Percentiles rank a stretch among this genome's conserved stretches.
phyloP scores from a whole-genome alignment of 768 basidiomycete species.

The Serendipita indica region DNA sequence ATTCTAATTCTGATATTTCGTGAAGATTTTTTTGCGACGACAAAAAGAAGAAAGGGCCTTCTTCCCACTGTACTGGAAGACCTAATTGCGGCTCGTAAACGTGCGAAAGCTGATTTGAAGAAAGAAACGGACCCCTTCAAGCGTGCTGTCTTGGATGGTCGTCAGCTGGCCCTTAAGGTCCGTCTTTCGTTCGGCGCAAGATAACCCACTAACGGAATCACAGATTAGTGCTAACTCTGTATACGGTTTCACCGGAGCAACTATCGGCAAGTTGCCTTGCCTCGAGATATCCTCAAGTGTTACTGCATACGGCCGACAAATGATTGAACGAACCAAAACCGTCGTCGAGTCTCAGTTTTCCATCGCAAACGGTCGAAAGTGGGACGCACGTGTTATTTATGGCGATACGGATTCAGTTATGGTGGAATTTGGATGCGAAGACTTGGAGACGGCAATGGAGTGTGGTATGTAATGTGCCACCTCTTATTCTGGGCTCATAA shows the following conservation, averaged over 20 bases:
- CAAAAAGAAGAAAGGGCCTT: constrained; percentile 66
- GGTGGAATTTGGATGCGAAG: constrained; percentile 88
- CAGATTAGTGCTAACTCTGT: constrained; percentile 98
- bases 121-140: constrained; percentile 95
- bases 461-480: constrained; percentile 43
- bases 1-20: constrained; percentile 5
- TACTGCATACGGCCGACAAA: constrained; percentile 93
- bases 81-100: constrained; percentile 81
- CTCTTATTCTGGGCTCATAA: not conserved
- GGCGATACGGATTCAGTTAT: constrained; percentile 99
- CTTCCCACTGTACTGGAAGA: constrained; percentile 88
- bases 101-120: constrained; percentile 90
- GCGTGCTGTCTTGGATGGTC: constrained; percentile 91
- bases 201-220: not conserved
- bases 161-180: constrained; percentile 92
- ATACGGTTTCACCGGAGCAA: constrained; percentile 97
- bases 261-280: constrained; percentile 92
- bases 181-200: constrained; percentile 3
- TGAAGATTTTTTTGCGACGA: constrained; percentile 71
- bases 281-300: constrained; percentile 88
- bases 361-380: constrained; percentile 64
- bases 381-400: constrained; percentile 91
- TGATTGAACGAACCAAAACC: constrained; percentile 95
- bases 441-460: constrained; percentile 76
- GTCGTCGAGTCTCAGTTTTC: constrained; percentile 83